Base-by-base conservation (phyloP, 1,284 basidiomycete genomes). In the Ustilago crameri region DNA sequence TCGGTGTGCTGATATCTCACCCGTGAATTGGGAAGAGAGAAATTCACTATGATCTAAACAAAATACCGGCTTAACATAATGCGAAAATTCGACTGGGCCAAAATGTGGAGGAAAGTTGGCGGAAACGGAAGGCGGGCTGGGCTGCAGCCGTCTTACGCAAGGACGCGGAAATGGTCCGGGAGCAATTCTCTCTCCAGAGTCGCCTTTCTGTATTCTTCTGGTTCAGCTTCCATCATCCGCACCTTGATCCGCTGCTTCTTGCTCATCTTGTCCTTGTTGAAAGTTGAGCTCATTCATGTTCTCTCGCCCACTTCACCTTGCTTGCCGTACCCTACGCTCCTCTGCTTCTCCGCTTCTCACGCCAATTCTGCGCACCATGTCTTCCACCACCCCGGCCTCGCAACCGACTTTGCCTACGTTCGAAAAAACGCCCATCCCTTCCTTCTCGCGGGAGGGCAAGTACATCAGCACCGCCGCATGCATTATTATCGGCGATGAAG, bases 401-500 rank as follows among this genome's bases (percentile, higher is more conserved):
- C 44, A 42, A 18, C 53, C 52, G 9, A 37, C 59, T 9, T 50
- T 76, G 63, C 75, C 75, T 0, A 69, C 51, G 2, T 80, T 80
- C 34, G 52, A 62, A 32, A 74, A 64, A 23, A 56, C 68, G 0
- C 68, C 74, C 8, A 32, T 76, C 3, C 68, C 70, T 27, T 51
- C 59, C 27, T 52, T 58, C 10, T 17, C 51, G 35, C 15, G 9
- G 3, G 23, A 38, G 3, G 57, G 53, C 35, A 60, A 57, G 5
- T 79, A 70, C 54, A 72, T 80, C 52, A 56, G 62, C n/a, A 72
- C 69, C 5, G 74, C 74, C 0, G 71, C 74, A 1, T 82, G 80
- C 26, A 54, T 81, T 30, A 80, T 84, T 56, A 82, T 80, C 56
- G 92, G 91, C 20, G 92, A 93, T 82, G 91, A 93, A 79, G 78